Evolutionary conservation across 306 rosid species (phyloP).

Genomic region (Lathyrus sativus): DNA sequence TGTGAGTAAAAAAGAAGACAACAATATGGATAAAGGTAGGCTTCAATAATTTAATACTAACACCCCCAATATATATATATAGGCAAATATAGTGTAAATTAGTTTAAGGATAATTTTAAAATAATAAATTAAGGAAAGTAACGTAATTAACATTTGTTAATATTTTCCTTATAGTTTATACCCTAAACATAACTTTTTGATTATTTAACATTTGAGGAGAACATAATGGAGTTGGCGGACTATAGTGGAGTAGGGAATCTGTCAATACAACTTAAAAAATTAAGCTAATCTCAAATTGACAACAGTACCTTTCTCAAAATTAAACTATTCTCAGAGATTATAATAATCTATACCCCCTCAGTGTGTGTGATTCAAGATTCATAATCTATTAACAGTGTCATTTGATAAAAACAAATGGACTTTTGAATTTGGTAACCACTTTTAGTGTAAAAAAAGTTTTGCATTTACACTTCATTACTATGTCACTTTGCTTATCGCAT

Average conservation of each 20-base stretch:
- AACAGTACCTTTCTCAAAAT: neutral
- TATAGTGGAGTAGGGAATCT: conserved; percentile 35
- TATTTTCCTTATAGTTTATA: neutral
- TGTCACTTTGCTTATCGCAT: too few relatives aligned
- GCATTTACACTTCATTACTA: too few relatives aligned
- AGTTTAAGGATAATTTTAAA: neutral
- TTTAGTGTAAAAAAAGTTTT: too few relatives aligned
- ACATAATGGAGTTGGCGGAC: neutral
- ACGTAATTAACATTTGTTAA: neutral
- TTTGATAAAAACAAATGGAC: neutral
- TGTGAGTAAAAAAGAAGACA: too few relatives aligned
- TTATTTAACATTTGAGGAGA: neutral
- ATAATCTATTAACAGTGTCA: neutral
- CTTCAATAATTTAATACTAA: conserved; percentile 6
- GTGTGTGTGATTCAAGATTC: neutral
- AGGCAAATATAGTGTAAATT: neutral
- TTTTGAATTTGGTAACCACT: neutral
- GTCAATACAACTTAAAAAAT: neutral
- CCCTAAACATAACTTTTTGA: neutral
- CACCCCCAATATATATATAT: too few relatives aligned
- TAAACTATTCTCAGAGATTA: neutral
- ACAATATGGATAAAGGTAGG: neutral
- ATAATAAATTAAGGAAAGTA: neutral
- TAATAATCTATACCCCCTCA: neutral
- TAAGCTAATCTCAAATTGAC: neutral